A percentile compares a stretch with the other conserved stretches of the same genome.
phyloP scores from a whole-genome alignment of 306 rosid genomes.

The Lathyrus sativus region DNA sequence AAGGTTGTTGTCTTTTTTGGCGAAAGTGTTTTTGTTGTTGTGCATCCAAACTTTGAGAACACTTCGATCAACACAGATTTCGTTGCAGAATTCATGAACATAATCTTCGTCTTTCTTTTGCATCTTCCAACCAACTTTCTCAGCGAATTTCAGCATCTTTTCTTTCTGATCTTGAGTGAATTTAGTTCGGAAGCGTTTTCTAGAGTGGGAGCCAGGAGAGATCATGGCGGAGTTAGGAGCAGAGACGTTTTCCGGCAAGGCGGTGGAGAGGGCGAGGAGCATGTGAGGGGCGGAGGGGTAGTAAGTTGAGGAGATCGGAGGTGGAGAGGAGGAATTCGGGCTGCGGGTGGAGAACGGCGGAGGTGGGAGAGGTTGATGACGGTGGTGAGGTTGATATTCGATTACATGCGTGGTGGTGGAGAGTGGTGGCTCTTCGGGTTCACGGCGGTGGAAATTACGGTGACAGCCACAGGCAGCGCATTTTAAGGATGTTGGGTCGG shows the following conservation, averaged over 20 bases:
- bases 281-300: slow-evolving; percentile 96
- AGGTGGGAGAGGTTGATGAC: slow-evolving; percentile 66
- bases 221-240: background rate
- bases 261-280: slow-evolving; percentile 82
- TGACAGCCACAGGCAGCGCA: slow-evolving; percentile 99
- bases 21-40: slow-evolving; percentile 77
- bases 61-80: slow-evolving; percentile 65
- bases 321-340: slow-evolving; percentile 87
- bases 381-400: slow-evolving; percentile 88
- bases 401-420: slow-evolving; percentile 60
- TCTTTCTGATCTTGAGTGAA: slow-evolving; percentile 88
- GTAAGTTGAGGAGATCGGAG: slow-evolving; percentile 96
- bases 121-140: slow-evolving; percentile 89
- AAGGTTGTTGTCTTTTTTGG: slow-evolving; percentile 35
- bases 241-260: slow-evolving; percentile 49
- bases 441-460: slow-evolving; percentile 97
- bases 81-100: slow-evolving; percentile 62
- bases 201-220: background rate
- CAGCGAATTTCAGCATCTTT: slow-evolving; percentile 84
- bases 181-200: slow-evolving; percentile 80
- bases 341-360: slow-evolving; percentile 48
- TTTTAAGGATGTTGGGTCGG: slow-evolving; percentile 82
- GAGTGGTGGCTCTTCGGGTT: slow-evolving; percentile 67
- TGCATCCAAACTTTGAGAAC: slow-evolving; percentile 99
- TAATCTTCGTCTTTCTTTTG: slow-evolving; percentile 77